Evolutionary conservation across 2,329 filamentous ascomycete genomes (phyloP).

Genomic region (Paecilomyces dactylethromorphus): DNA sequence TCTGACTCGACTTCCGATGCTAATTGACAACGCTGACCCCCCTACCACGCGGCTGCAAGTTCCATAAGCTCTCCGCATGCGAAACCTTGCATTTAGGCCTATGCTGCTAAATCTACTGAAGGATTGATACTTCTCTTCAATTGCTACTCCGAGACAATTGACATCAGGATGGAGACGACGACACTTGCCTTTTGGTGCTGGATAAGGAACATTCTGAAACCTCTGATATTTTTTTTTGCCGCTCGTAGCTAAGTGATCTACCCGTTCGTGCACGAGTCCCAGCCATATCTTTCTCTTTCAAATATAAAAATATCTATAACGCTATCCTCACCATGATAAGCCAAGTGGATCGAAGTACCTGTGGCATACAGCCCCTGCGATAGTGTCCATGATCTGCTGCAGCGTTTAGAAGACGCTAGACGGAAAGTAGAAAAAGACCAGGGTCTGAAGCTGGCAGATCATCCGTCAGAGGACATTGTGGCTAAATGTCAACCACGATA

Average conservation of each 20-base stretch:
- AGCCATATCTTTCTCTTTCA: neutral
- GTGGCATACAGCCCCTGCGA: neutral
- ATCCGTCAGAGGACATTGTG: neutral
- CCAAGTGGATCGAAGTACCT: neutral
- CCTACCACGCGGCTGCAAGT: neutral
- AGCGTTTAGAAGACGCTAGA: neutral
- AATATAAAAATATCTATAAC: neutral
- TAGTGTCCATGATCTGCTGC: neutral
- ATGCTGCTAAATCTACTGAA: neutral
- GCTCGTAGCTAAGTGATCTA: neutral
- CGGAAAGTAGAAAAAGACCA: neutral
- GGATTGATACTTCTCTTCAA: neutral
- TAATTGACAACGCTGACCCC: neutral
- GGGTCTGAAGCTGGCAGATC: neutral
- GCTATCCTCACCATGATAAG: neutral
- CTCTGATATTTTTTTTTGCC: neutral
- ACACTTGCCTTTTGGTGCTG: neutral
- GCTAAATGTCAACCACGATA: neutral
- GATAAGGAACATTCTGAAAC: neutral
- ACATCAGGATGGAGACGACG: neutral
- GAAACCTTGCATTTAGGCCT: neutral
- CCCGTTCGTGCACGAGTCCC: neutral
- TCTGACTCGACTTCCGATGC: neutral
- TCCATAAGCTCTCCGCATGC: neutral
- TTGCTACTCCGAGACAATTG: neutral